phyloP scores from a whole-genome alignment of 2,329 filamentous ascomycete genomes.

The Trichophyton rubrum region DNA sequence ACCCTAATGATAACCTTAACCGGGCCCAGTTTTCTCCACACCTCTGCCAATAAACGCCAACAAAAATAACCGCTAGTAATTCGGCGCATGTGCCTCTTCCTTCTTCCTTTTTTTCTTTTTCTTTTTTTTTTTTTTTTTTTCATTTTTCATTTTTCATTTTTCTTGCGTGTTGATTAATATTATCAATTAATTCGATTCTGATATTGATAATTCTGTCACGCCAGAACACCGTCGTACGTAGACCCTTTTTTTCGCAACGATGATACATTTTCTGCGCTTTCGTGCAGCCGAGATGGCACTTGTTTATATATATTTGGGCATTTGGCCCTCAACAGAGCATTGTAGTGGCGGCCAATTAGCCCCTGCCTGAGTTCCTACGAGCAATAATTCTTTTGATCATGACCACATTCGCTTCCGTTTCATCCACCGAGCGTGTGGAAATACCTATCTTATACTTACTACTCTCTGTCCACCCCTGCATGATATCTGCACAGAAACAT shows the following conservation, averaged over 20 bases:
- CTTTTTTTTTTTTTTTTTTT: neutral
- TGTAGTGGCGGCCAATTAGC: no score
- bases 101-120: neutral
- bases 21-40: neutral
- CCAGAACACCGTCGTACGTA: no score
- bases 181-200: no score
- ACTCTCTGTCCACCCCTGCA: neutral
- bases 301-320: no score
- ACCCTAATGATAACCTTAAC: constrained; percentile 4
- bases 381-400: no score
- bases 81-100: neutral
- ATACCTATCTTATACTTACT: neutral
- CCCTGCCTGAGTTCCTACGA: no score
- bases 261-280: no score
- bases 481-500: neutral
- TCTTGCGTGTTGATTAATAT: neutral
- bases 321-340: no score
- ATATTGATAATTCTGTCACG: no score
- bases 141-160: neutral
- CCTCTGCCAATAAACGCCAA: neutral
- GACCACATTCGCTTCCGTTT: neutral
- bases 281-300: no score
- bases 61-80: constrained; percentile 1
- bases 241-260: no score
- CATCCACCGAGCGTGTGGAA: neutral